Base-by-base conservation (phyloP, 2,329 filamentous ascomycete genomes). In the Lasiodiplodia sp. region DNA sequence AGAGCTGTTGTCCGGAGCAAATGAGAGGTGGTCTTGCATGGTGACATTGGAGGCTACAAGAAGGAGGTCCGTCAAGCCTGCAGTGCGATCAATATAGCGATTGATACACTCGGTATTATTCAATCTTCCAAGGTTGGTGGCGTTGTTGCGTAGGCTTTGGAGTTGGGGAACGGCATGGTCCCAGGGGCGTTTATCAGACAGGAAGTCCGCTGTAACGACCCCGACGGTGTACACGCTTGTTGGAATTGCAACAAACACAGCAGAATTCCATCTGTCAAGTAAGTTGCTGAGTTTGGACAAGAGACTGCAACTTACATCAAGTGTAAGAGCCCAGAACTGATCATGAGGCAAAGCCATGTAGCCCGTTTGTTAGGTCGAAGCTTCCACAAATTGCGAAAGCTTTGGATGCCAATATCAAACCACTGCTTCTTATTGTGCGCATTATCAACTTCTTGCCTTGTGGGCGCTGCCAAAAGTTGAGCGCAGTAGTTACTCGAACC, bases 391-490 rank as follows among this genome's bases (percentile, higher is more conserved):
- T 83, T 85, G 2, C 81, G 74, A 2, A 80, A 25, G 38, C 81
- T 83, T 7, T 79, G 75, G 2, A 84, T 72, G 0, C 86, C 84
- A 58, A 86, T 81, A 38, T 83, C 80, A 1, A 86, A 73, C 79
- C 80, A 83, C 12, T 71, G 75, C 38, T 47, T 14, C 12, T 52
- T 31, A 1, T 10, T 7, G 21, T 66, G 62, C 0, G 47, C 47
- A n/a, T 47, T 16, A 21, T 66, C 62, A 34, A 66, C 47, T 12
- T 66, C 62, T 18, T 16, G 23, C 25, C 62, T 47, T 6, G 62
- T 66, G 10, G 62, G 62, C 2, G 62, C 62, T 28, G 14, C 21
- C 7, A 66, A 28, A 0, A 51, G 21, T 21, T 66, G 62, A 23
- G 47, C 47, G 47, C 38, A 66, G 21, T 51, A 37, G 34, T 66